phyloP scores from a whole-genome alignment of 495 filamentous ascomycete genomes.

The Extremus antarcticus region DNA sequence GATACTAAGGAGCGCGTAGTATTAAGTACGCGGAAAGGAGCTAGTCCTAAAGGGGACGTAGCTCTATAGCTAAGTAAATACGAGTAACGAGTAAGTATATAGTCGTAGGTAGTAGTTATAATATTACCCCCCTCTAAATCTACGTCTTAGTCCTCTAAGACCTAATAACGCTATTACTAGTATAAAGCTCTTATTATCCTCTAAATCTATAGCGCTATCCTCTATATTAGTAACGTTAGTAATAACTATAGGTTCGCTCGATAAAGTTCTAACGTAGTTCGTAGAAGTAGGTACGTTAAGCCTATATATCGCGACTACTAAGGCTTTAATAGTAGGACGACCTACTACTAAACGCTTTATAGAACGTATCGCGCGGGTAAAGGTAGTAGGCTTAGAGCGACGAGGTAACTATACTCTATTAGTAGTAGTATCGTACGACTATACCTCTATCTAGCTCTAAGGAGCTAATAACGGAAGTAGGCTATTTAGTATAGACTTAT shows the following conservation, averaged over 20 bases:
- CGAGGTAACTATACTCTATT: background rate
- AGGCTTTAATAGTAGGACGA: background rate
- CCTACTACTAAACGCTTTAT: background rate
- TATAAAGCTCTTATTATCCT: too few species aligned
- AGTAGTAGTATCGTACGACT: background rate
- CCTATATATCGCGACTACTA: background rate
- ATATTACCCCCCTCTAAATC: background rate
- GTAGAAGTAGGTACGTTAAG: background rate
- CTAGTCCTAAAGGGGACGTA: too few species aligned
- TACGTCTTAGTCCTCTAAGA: background rate
- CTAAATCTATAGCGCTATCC: background rate
- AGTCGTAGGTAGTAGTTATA: background rate
- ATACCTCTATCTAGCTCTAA: too few species aligned
- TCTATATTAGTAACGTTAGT: background rate
- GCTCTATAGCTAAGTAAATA: background rate
- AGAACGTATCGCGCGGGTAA: too few species aligned
- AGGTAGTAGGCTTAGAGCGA: background rate
- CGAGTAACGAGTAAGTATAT: background rate
- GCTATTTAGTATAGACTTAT: background rate
- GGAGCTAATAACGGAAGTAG: background rate
- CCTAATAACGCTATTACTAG: background rate
- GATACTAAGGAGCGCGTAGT: too few species aligned
- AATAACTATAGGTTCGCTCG: background rate
- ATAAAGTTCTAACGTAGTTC: too few species aligned
- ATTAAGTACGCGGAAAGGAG: too few species aligned